These are phyloP conservation scores for Sphagnum contortum DNA, from an alignment of 225 moss, liverwort and hornwort genomes.

Conservation along the genomic window DNA sequence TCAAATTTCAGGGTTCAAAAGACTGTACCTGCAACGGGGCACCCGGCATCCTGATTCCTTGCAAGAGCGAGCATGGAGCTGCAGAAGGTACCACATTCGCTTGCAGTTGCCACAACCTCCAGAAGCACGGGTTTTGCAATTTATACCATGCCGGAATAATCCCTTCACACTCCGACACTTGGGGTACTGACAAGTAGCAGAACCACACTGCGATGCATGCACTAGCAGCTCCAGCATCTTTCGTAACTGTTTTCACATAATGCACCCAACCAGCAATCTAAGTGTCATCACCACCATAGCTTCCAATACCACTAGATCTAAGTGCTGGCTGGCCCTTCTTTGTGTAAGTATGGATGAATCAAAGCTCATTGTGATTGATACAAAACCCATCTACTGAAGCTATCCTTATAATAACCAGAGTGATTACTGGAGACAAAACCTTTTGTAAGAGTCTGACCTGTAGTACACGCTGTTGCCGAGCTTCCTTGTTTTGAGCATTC, in stretches of 20 bases:
- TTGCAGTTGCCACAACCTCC: slow-evolving; percentile 94
- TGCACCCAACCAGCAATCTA: slow-evolving; percentile 9
- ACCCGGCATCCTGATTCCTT: slow-evolving; percentile 94
- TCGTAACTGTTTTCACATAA: slow-evolving; percentile 55
- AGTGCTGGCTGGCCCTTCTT: no score
- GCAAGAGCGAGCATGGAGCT: slow-evolving; percentile 95
- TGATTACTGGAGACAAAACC: no score
- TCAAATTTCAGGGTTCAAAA: background rate
- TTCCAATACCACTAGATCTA: background rate
- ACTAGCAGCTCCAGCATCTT: slow-evolving; percentile 96
- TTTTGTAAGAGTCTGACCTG: slow-evolving; percentile 37
- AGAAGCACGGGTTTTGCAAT: slow-evolving; percentile 75
- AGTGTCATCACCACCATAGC: background rate
- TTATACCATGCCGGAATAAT: slow-evolving; percentile 86
- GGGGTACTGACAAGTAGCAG: slow-evolving; percentile 64
- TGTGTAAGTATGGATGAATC: no score
- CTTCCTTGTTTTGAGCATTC: slow-evolving; percentile 96
- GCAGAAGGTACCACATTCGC: slow-evolving; percentile 96
- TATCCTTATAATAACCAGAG: no score
- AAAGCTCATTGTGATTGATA: no score
- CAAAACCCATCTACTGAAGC: no score
- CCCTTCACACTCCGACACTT: slow-evolving; percentile 97
- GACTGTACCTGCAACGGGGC: slow-evolving; percentile 93
- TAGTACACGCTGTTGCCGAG: slow-evolving; percentile 87
- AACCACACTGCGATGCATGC: slow-evolving; percentile 84